Percentiles rank a stretch among this genome's conserved stretches.
These are phyloP conservation scores for Trichomonascaceae sp. DNA, from an alignment of 1,139 yeast species.

Conservation along the genomic window DNA sequence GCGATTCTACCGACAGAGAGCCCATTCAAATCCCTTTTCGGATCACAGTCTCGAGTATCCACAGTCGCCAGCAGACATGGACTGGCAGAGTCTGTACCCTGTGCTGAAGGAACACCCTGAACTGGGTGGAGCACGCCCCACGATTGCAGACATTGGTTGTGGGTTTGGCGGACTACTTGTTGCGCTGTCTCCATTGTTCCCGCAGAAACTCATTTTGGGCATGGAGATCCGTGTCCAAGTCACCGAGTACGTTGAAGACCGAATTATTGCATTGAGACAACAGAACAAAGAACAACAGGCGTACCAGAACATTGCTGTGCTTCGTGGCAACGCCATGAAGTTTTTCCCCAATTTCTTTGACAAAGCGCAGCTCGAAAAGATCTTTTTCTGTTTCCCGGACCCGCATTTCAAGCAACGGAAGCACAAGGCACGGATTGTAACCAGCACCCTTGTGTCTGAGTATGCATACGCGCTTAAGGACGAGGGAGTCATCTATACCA, in stretches of 20 bases:
- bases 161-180: conserved; percentile 92
- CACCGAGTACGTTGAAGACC: conserved; percentile 90
- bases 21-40: conserved; percentile 94
- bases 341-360: conserved; percentile 86
- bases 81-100: conserved; percentile 75
- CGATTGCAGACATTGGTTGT: conserved; percentile 94
- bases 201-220: conserved; percentile 64
- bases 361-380: conserved; percentile 61
- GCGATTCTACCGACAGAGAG: conserved; percentile 87
- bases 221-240: conserved; percentile 98
- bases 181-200: conserved; percentile 66
- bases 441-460: conserved; percentile 77
- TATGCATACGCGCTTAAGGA: conserved; percentile 83
- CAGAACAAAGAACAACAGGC: conserved; percentile 27
- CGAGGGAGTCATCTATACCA: conserved; percentile 83
- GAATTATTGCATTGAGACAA: conserved; percentile 76
- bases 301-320: conserved; percentile 75
- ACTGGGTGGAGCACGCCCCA: conserved; percentile 46
- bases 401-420: conserved; percentile 97
- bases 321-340: conserved; percentile 96
- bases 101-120: conserved; percentile 10
- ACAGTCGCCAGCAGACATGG: conserved; percentile 63
- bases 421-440: conserved; percentile 92
- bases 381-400: conserved; percentile 98
- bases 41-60: conserved; percentile 93